phyloP scores from a whole-genome alignment of 2,329 filamentous ascomycete genomes.

The Colletotrichum paranaense region DNA sequence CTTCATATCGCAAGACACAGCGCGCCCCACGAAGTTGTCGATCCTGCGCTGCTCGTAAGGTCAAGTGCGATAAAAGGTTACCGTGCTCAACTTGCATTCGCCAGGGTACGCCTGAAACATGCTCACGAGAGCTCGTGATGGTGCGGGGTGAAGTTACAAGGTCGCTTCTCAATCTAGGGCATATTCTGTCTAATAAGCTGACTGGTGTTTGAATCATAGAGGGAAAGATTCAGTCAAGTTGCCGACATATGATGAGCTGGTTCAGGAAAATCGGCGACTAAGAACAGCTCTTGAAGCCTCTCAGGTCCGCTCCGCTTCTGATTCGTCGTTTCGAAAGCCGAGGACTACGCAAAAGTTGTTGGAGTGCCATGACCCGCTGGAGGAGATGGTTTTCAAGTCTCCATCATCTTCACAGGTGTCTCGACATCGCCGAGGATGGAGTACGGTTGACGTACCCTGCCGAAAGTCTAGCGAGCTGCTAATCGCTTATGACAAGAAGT shows the following conservation, averaged over 20 bases:
- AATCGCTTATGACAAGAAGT: constrained; percentile 27
- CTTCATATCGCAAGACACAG: not conserved
- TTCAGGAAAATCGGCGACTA: not conserved
- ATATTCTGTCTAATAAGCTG: not conserved
- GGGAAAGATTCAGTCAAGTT: not conserved
- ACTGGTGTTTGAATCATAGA: not conserved
- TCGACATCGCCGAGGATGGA: not conserved
- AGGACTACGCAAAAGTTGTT: not conserved
- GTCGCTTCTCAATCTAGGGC: not conserved
- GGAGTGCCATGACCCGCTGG: not conserved
- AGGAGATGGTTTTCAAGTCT: not conserved
- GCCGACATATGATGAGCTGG: not conserved
- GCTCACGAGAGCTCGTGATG: not conserved
- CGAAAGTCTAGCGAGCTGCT: constrained; percentile 42
- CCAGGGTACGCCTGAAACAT: not conserved
- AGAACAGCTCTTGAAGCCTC: not conserved
- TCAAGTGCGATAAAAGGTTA: not conserved
- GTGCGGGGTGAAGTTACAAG: not conserved
- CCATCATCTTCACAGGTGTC: not conserved
- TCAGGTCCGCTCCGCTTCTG: not conserved
- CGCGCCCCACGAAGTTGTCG: not conserved
- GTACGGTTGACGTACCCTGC: not conserved
- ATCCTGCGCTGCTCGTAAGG: not conserved
- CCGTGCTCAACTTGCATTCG: not conserved
- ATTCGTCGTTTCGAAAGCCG: not conserved